These are phyloP conservation scores for Ustilago bromivora DNA, from an alignment of 1,284 basidiomycete species.

Conservation along the genomic window DNA sequence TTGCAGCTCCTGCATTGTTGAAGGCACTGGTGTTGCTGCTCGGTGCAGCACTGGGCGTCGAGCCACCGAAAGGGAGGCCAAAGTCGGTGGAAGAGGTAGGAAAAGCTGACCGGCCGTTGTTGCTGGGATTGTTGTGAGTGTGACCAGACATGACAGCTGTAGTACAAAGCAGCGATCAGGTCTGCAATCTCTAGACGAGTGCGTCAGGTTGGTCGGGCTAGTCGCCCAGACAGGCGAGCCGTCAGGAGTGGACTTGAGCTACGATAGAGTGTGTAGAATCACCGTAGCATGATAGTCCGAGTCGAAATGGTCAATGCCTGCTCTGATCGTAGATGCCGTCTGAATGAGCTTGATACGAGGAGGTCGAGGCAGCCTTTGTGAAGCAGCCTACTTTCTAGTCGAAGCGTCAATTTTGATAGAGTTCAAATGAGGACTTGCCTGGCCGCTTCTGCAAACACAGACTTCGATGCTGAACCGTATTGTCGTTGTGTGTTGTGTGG, in stretches of 20 bases:
- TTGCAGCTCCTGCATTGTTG: constrained; percentile 8
- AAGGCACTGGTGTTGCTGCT: constrained; percentile 3
- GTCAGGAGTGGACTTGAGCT: background rate
- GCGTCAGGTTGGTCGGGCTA: background rate
- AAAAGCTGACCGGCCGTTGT: constrained; percentile 25
- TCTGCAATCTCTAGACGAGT: background rate
- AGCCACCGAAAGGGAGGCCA: constrained; percentile 36
- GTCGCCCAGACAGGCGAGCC: background rate
- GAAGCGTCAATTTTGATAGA: background rate
- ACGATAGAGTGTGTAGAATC: background rate
- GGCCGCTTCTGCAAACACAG: background rate
- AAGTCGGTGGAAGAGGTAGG: constrained; percentile 49
- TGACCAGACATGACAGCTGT: constrained; percentile 17
- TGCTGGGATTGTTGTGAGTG: background rate
- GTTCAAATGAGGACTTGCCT: background rate
- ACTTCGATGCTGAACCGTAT: background rate
- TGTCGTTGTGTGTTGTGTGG: background rate
- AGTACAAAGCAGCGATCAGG: background rate
- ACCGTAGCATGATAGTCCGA: background rate
- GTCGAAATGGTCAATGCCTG: background rate
- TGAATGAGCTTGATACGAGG: background rate
- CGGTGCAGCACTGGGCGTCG: background rate
- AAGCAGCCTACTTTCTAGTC: background rate
- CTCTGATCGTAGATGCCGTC: background rate
- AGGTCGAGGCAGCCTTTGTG: background rate